Evolutionary conservation across 2,329 filamentous ascomycete species (phyloP).

Genomic region (Ophiostoma angusticollis): DNA sequence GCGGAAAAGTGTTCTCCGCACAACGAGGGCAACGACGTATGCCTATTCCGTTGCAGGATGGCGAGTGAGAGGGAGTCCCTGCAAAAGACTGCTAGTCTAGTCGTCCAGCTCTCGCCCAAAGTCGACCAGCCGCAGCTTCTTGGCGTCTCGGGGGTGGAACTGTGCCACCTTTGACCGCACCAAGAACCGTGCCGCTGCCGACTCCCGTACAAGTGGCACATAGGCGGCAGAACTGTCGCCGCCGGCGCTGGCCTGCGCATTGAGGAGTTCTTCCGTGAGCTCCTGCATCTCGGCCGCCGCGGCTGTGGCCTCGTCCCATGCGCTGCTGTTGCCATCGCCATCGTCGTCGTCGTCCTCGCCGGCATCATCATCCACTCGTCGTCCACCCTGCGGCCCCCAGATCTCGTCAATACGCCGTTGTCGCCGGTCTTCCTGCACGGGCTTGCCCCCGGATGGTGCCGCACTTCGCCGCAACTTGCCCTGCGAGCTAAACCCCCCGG

Average conservation of each 20-base stretch:
- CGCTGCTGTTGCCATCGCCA: constrained; percentile 17
- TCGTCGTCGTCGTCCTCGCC: not conserved
- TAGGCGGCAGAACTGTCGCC: constrained; percentile 45
- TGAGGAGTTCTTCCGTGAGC: constrained; percentile 48
- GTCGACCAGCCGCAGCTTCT: constrained; percentile 44
- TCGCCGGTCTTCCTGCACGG: constrained; percentile 31
- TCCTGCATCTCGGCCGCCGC: constrained; percentile 45
- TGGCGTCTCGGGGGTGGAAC: constrained; percentile 52
- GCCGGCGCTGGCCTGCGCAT: constrained; percentile 40
- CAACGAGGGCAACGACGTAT: too few relatives aligned
- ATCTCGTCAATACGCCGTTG: constrained; percentile 53
- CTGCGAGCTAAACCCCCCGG: constrained; percentile 46
- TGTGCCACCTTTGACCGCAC: constrained; percentile 53
- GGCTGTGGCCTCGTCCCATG: constrained; percentile 34
- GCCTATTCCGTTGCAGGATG: too few relatives aligned
- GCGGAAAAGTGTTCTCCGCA: too few relatives aligned
- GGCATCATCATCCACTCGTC: not conserved
- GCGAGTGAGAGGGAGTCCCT: too few relatives aligned
- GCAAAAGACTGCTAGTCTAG: constrained; percentile 20
- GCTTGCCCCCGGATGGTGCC: constrained; percentile 31
- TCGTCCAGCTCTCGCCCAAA: constrained; percentile 52
- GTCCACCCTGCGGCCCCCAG: constrained; percentile 30
- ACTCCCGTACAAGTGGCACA: constrained; percentile 44
- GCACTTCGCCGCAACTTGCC: constrained; percentile 37
- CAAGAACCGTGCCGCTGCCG: constrained; percentile 49